Evolutionary conservation across 805 yeast genomes (phyloP).

Genomic region (Barnettozyma californica): DNA sequence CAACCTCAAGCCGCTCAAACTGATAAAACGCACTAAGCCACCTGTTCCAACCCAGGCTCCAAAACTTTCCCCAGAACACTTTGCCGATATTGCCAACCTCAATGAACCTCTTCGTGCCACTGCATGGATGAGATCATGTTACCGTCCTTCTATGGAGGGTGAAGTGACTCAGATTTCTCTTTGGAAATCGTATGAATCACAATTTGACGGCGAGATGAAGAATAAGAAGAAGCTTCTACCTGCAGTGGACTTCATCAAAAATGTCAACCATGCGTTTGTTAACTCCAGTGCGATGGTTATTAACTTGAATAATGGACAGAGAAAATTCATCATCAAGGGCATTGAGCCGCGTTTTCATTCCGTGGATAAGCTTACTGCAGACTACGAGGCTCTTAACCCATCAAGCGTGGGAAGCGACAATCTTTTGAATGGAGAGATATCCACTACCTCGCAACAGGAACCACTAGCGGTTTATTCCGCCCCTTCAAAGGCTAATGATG

Average conservation of each 20-base stretch:
- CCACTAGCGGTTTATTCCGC: conserved; percentile 21
- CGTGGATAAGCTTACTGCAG: conserved; percentile 43
- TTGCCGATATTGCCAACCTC: conserved; percentile 54
- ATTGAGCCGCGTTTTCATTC: conserved; percentile 76
- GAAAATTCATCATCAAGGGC: conserved; percentile 89
- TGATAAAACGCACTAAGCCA: conserved; percentile 56
- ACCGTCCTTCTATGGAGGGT: conserved; percentile 68
- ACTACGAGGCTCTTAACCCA: conserved; percentile 32
- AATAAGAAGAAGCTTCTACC: conserved; percentile 66
- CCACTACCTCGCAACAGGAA: conserved; percentile 14
- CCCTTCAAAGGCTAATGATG: conserved; percentile 32
- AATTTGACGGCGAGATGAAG: conserved; percentile 58
- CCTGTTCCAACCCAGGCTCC: conserved; percentile 66
- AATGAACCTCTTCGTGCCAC: conserved; percentile 90
- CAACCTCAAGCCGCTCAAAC: conserved; percentile 26
- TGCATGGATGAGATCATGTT: conserved; percentile 89
- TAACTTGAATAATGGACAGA: conserved; percentile 53
- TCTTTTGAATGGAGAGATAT: neutral
- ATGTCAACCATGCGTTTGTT: conserved; percentile 84
- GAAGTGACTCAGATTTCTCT: conserved; percentile 93
- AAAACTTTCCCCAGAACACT: conserved; percentile 46
- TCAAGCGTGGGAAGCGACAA: neutral
- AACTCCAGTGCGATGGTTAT: conserved; percentile 92
- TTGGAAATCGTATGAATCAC: conserved; percentile 92
- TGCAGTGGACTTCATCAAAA: conserved; percentile 94